These are phyloP conservation scores for Trichoderma breve DNA, from an alignment of 2,329 filamentous ascomycete genomes.

Conservation along the genomic window DNA sequence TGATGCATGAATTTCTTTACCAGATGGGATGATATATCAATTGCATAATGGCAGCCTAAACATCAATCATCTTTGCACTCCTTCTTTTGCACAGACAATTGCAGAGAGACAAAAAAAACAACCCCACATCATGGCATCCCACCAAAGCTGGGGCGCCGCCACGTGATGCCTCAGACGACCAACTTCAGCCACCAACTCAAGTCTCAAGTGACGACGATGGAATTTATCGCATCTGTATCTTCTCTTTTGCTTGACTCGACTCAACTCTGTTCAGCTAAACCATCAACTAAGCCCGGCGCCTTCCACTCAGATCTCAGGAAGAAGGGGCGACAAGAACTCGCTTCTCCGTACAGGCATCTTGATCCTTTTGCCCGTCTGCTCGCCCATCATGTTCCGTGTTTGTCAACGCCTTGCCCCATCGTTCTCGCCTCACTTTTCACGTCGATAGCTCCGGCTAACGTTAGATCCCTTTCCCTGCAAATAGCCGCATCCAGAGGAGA, in stretches of 20 bases:
- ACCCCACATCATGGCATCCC: background rate
- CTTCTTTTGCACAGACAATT: background rate
- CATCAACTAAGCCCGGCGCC: background rate
- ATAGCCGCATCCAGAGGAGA: slow-evolving; percentile 66
- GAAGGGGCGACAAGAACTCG: background rate
- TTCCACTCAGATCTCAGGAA: background rate
- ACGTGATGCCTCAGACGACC: background rate
- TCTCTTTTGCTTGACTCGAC: background rate
- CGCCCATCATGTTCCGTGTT: slow-evolving; percentile 25
- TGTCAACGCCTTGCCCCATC: background rate
- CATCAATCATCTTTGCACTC: background rate
- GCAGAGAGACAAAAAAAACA: background rate
- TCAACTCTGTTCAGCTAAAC: background rate
- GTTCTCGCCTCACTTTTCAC: background rate
- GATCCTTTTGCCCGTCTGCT: background rate
- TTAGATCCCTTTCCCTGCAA: no score
- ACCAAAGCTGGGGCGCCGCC: background rate
- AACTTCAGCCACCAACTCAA: background rate
- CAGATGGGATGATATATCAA: background rate
- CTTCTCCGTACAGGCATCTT: background rate
- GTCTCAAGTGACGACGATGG: background rate
- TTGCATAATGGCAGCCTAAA: background rate
- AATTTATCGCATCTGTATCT: background rate
- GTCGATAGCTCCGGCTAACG: background rate
- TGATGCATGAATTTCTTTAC: no score